phyloP scores from a whole-genome alignment of 441 rosid species.

The Corymbia calophylla region DNA sequence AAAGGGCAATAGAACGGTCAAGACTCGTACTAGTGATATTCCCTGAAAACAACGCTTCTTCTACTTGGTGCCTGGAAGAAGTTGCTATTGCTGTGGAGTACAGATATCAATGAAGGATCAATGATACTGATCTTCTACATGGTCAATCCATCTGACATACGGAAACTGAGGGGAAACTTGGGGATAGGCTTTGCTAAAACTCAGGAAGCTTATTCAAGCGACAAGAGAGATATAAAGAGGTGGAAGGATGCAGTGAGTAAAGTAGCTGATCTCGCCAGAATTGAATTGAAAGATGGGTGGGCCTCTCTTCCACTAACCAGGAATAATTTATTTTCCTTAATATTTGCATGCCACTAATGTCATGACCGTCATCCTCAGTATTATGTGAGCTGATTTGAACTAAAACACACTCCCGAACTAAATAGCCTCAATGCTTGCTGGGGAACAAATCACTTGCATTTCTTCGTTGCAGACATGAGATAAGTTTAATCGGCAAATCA shows the following conservation, averaged over 20 bases:
- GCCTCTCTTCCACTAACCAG: neutral
- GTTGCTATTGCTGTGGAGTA: neutral
- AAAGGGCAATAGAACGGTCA: neutral
- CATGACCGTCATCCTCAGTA: neutral
- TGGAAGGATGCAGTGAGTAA: neutral
- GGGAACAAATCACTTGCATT: neutral
- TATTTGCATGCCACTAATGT: neutral
- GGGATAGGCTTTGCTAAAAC: neutral
- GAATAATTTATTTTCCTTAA: neutral
- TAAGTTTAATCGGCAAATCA: neutral
- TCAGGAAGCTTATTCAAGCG: neutral
- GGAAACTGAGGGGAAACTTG: neutral
- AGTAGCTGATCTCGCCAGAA: neutral
- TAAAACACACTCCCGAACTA: neutral
- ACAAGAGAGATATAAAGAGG: too few species aligned
- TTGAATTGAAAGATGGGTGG: neutral
- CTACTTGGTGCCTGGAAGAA: neutral
- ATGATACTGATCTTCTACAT: conserved; percentile 3
- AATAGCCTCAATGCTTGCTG: neutral
- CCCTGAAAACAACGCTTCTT: neutral
- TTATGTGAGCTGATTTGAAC: neutral
- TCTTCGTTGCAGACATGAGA: neutral
- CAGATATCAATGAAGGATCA: neutral
- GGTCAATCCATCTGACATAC: neutral
- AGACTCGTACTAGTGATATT: neutral